Evolutionary conservation across 495 filamentous ascomycete genomes (phyloP), one percentile per base, ranked within the genome.

Genomic region (Hypoxylon cercidicola): DNA sequence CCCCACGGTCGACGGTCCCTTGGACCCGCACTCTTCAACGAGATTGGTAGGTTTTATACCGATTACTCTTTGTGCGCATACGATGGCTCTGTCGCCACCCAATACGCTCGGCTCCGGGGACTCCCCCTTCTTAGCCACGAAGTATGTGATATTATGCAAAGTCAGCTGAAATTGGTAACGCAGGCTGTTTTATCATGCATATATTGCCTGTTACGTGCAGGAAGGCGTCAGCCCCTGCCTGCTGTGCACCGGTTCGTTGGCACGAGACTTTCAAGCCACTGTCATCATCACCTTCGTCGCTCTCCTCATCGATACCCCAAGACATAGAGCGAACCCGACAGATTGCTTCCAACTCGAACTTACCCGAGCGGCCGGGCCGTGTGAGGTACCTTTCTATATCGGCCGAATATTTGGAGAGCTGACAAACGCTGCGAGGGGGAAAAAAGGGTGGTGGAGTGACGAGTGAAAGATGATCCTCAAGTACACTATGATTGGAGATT

Each of bases 131-230:
- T 52, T 39, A 46, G 39, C 40, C 32, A 47, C 39, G 12, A 48
- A 55, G 10, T 12, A 1, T 16, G 1, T 39, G 6, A 20, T 25
- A 9, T 11, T 32, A 63, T 54, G 49, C 60, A 49, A 52, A 41
- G 7, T n/a, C 30, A 59, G 58, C 54, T 58, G 57, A 41, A 51
- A 18, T 58, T 21, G 37, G 41, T 28, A 52, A 20, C 43, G 15
- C 19, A 41, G 43, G 11, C 34, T 59, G 35, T 48, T 37, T 41
- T 25, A 55, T 47, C 40, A 68, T 64, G 65, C 65, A 60, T 34
- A 40, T 46, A 52, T 60, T 55, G 60, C 55, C 55, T 60, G 50
- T 68, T 56, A 52, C 60, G 55, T 68, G 65, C 65, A 68, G 59
- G 25, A 59, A 37, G 25, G 15, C 48, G 10, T 53, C 47, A 7